Conservation (phyloP, 1,284 basidiomycete species). For the Schizophyllum amplum region DNA sequence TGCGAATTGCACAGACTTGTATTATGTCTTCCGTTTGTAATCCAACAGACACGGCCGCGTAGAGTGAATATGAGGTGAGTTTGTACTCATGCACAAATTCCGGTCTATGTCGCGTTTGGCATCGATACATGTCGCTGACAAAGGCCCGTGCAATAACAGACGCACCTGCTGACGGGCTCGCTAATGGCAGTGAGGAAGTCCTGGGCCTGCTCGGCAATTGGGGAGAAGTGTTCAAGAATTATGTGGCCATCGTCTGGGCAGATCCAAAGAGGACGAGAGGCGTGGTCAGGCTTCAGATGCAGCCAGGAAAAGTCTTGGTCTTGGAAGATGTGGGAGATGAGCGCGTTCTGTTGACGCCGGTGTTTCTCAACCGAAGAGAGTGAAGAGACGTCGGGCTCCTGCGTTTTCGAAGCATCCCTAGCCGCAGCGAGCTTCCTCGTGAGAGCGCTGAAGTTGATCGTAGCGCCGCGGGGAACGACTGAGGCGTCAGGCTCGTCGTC, state of each 20-base stretch:
- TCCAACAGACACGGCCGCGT: constrained; percentile 98
- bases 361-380: constrained; percentile 46
- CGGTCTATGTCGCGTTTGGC: constrained; percentile 50
- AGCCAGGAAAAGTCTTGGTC: constrained; percentile 82
- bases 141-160: constrained; percentile 13
- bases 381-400: constrained; percentile 32
- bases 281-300: constrained; percentile 83
- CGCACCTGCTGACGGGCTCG: constrained; percentile 96
- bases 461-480: constrained; percentile 59
- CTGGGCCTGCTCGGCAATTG: constrained; percentile 96
- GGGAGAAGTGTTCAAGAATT: constrained; percentile 93
- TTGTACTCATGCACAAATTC: constrained; percentile 99
- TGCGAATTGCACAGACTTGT: constrained; percentile 58
- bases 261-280: constrained; percentile 89
- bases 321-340: constrained; percentile 73
- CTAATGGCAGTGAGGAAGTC: constrained; percentile 98
- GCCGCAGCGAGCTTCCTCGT: constrained; percentile 66
- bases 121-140: constrained; percentile 16
- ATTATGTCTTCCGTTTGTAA: constrained; percentile 98
- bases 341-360: constrained; percentile 58
- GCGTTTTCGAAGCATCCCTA: constrained; percentile 24
- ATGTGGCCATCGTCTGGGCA: constrained; percentile 91
- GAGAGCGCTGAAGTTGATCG: constrained; percentile 75
- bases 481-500: constrained; percentile 44
- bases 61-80: constrained; percentile 94